Evolutionary conservation across 805 yeast species (phyloP).

Genomic region (Wickerhamiella nectarea): DNA sequence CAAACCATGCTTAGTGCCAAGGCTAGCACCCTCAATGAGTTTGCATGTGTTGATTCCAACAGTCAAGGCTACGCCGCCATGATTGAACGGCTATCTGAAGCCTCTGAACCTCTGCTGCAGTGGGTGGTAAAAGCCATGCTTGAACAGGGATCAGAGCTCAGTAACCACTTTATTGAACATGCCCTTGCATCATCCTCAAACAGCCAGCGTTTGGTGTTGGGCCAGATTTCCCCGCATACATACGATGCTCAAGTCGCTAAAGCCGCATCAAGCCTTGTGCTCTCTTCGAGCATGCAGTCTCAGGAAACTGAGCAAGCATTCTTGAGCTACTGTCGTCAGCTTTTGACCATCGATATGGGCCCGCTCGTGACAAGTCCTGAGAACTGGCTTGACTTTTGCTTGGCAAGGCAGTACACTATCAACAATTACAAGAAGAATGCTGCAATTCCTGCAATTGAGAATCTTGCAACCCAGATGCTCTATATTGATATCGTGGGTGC

Average conservation of each 20-base stretch:
- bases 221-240: not conserved
- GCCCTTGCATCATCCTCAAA: not conserved
- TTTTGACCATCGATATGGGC: not conserved
- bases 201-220: not conserved
- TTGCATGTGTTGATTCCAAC: conserved; percentile 1
- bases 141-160: not conserved
- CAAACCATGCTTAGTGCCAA: conserved; percentile 11
- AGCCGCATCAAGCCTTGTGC: not conserved
- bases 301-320: not conserved
- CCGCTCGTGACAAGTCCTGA: not conserved
- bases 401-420: not conserved
- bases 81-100: not conserved
- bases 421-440: not conserved
- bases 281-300: not conserved
- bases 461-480: conserved; percentile 1
- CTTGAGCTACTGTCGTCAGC: not conserved
- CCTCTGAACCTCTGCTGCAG: conserved; percentile 1
- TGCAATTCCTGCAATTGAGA: not conserved
- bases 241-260: not conserved
- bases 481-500: conserved; percentile 6
- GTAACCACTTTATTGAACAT: not conserved
- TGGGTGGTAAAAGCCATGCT: not conserved
- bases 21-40: not conserved
- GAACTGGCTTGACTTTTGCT: not conserved
- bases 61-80: not conserved